Conservation (phyloP, 306 rosid genomes). For the Cicer cuneatum region DNA sequence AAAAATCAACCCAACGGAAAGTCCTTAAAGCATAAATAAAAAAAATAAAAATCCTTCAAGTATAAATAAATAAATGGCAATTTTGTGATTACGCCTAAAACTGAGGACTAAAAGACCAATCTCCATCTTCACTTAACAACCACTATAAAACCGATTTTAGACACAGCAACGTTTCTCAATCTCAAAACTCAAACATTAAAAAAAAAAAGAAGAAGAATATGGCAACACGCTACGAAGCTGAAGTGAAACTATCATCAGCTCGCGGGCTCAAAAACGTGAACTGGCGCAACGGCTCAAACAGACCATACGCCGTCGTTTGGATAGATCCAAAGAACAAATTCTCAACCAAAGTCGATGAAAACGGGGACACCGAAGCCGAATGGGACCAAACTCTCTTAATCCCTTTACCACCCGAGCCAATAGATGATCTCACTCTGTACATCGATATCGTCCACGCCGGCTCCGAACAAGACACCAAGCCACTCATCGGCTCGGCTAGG, state of each 20-base stretch:
- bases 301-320: constrained; percentile 90
- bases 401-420: constrained; percentile 54
- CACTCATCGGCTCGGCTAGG: constrained; percentile 75
- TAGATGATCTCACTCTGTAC: constrained; percentile 60
- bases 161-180: too few species aligned
- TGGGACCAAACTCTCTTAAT: constrained; percentile 73
- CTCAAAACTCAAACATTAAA: not conserved
- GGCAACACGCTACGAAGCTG: constrained; percentile 71
- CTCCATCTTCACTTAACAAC: too few species aligned
- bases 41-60: too few species aligned
- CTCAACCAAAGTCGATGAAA: constrained; percentile 58
- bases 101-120: too few species aligned
- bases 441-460: constrained; percentile 83
- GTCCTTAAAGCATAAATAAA: too few species aligned
- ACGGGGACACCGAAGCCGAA: constrained; percentile 65
- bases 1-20: too few species aligned
- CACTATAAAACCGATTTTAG: too few species aligned
- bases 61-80: too few species aligned
- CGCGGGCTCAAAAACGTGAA: constrained; percentile 77
- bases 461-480: constrained; percentile 69
- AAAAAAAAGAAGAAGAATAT: constrained; percentile 13
- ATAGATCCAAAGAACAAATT: constrained; percentile 63
- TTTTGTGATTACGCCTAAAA: too few species aligned
- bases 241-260: constrained; percentile 63
- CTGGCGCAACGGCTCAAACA: constrained; percentile 75